Base-by-base conservation (phyloP, 345 rosid genomes). In the Anastatica hierochuntica region DNA sequence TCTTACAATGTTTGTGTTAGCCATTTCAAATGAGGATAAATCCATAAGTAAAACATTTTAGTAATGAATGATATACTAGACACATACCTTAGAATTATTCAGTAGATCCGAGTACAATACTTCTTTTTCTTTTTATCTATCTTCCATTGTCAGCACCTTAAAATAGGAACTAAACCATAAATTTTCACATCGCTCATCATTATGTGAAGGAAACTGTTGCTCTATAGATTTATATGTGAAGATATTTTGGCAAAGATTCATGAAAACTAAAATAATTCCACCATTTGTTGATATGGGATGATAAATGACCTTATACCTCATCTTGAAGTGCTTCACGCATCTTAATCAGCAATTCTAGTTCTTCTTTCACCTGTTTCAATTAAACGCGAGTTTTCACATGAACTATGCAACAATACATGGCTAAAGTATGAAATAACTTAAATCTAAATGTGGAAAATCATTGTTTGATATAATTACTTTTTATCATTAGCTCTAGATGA, bases 1-100 rank as follows among this genome's bases (percentile, higher is more conserved):
- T 82, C 92, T 66, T 84, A 95, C 62, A 87, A 53, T 64, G 56
- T 79, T 96, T 90, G 77, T 63, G 64, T 18, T n/a, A n/a, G n/a
- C n/a, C n/a, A n/a, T n/a, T n/a, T n/a, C n/a, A 48, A 40, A 53
- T 56, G 67, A 77, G 63, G 27, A 42, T 30, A 14, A 41, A 30
- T 46, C 27, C 41, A 23, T 31, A 7, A 7, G 52, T 34, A 5
- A 70, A 64, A 55, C 14, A 21, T 14, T 47, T 59, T 38, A 17
- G 4, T 35, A 7, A 17, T 33, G 43, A 19, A 4, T n/a, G n/a
- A 46, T 42, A n/a, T n/a, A n/a, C n/a, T 8, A 66, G 21, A 27
- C 24, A 38, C 56, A 26, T 56, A 90, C 98, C 89, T 74, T 77
- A 44, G 79, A 66, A 69, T 72, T 80, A 46, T 79, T 76, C 68